Percentiles rank a stretch among this genome's conserved stretches.
Evolutionary conservation across 179 eudicot genomes (phyloP).

Genomic region (Drosera spatulata): DNA sequence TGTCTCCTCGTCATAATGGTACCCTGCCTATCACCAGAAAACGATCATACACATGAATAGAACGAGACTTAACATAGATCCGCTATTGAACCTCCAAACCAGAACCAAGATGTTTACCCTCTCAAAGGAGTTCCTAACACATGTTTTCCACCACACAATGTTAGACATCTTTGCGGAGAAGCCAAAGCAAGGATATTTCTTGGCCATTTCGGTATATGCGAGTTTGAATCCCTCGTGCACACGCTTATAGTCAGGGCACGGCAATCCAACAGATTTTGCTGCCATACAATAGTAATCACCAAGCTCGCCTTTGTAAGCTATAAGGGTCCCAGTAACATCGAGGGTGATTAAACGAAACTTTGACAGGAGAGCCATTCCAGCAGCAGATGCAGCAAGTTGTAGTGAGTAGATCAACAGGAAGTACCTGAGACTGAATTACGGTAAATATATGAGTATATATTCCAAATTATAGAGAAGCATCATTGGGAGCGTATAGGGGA

Average conservation of each 20-base stretch:
- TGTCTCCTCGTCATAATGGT: constrained; percentile 87
- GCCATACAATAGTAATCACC: constrained; percentile 99
- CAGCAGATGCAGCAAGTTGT: background rate
- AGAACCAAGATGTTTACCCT: constrained; percentile 31
- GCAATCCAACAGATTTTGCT: constrained; percentile 82
- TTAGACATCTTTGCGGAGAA: constrained; percentile 86
- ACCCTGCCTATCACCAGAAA: constrained; percentile 60
- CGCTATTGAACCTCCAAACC: background rate
- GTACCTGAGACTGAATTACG: no score
- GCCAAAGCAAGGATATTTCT: constrained; percentile 88
- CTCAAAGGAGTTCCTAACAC: constrained; percentile 74
- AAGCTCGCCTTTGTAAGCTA: constrained; percentile 94
- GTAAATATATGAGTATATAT: no score
- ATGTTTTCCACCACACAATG: constrained; percentile 93
- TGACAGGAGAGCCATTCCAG: constrained; percentile 48
- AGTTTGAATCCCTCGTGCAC: constrained; percentile 88
- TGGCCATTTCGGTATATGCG: constrained; percentile 89
- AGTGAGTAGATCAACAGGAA: no score
- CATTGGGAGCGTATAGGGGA: no score
- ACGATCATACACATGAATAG: no score
- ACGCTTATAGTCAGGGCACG: constrained; percentile 90
- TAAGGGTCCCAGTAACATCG: constrained; percentile 91
- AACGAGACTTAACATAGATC: no score
- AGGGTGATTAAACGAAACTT: constrained; percentile 73
- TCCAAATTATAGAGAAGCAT: no score